phyloP scores from a whole-genome alignment of 2,329 filamentous ascomycete species.

The Thielaviopsis ethacetica region DNA sequence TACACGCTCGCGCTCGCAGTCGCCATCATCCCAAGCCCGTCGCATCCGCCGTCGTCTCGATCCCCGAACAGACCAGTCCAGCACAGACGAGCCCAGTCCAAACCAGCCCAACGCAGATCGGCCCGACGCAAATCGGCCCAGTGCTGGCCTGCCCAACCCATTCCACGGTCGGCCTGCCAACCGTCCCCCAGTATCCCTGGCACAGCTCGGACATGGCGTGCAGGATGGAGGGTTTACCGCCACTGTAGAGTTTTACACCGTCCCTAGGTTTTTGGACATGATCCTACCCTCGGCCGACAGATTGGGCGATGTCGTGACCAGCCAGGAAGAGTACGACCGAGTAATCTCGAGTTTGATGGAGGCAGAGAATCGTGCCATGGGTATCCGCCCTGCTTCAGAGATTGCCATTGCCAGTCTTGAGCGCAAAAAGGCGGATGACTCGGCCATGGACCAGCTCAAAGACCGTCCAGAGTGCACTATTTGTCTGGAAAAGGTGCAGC shows the following conservation, averaged over 20 bases:
- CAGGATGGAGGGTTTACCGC: background rate
- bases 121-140: no score
- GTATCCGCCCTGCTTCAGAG: slow-evolving; percentile 64
- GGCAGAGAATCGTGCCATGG: slow-evolving; percentile 57
- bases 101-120: background rate
- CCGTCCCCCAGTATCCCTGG: background rate
- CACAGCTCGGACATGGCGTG: background rate
- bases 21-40: background rate
- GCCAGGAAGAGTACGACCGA: slow-evolving; percentile 76
- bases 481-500: slow-evolving; percentile 71
- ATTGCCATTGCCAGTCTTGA: slow-evolving; percentile 59
- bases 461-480: slow-evolving; percentile 72
- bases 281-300: background rate
- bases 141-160: no score
- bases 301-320: slow-evolving; percentile 71
- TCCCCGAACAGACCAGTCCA: background rate
- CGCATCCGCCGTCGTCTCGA: background rate
- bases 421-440: slow-evolving; percentile 50
- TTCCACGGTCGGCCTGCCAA: no score
- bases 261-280: background rate
- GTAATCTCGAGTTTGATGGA: slow-evolving; percentile 85
- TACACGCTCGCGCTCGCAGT: background rate
- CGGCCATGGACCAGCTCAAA: slow-evolving; percentile 36
- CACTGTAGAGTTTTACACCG: background rate
- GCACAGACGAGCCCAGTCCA: background rate